Evolutionary conservation across 2,329 filamentous ascomycete genomes (phyloP), one percentile per base, ranked within the genome.

Genomic region (Pseudonectria buxi): DNA sequence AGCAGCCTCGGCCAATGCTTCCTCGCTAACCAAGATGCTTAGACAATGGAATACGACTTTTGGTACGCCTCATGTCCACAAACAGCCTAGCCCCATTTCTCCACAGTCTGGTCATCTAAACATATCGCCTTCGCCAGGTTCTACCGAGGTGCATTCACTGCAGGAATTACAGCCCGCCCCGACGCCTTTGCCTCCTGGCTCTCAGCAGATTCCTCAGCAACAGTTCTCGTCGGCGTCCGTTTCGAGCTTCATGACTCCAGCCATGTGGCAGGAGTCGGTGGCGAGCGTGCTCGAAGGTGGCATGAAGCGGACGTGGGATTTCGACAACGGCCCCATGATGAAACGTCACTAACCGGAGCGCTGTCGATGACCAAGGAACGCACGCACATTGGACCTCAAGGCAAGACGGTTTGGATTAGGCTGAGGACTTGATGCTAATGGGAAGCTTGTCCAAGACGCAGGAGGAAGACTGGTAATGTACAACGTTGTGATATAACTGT

Each of bases 11-110:
- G 22, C n/a, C 10, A 5, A 14, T 37, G 28, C 36, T 45, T 32
- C 43, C 35, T 26, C 22, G 28, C 13, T 14, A 10, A 31, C 28
- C 34, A 15, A 35, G n/a, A 14, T 10, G 24, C 12, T 15, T 37
- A 94, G 89, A 61, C 87, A 95, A 69, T 96, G 90, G 89, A 89
- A 94, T 62, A 81, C 84, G 55, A 89, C 90, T 47, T 96, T 95
- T 67, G 86, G 87, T 69, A 85, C 81, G 61, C 78, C 77, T 9
- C 18, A 22, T 33, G 44, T 52, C 36, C 54, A 58, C 30, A 33
- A 55, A 42, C 47, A 58, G 30, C 41, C 54, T 36, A 46, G 39
- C 33, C 46, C 56, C 36, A 50, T 61, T 60, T 49, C 49, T 41
- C 57, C 67, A 47, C 67, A 69, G 53, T 58, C 65, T 57, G 68